Evolutionary conservation across 495 filamentous ascomycete genomes (phyloP), one percentile per base, ranked within the genome.

Genomic region (Astrothelium subdiscretum): DNA sequence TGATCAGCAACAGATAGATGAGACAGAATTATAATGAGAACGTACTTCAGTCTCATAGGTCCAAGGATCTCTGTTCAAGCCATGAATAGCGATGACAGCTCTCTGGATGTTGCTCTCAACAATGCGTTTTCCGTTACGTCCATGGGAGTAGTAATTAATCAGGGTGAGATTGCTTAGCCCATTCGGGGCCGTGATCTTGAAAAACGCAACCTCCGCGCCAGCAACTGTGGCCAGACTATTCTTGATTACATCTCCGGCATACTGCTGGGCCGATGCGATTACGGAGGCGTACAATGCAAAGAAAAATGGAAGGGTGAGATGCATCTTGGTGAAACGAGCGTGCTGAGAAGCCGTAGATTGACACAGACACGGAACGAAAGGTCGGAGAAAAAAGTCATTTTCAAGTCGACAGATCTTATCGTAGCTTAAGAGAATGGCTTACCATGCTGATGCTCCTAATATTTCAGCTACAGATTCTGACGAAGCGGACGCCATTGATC

Each of bases 71-170:
- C 64, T 15, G 32, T 57, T 42, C 15, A 62, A 38, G 22, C 66
- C 66, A 42, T 65, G 66, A 8, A 65, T 62, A 31, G 65, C 58
- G 35, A 67, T 58, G 26, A 65, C 31, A 18, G 63, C 66, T 12
- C 63, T 43, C 57, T 65, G 42, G 26, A 65, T 6, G 29, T 65
- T 43, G 51, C 32, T 38, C 15, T 26, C 26, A 13, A 60, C 60
- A 29, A 65, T 31, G 26, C 65, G 63, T 43, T 64, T 38, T 32
- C 63, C 63, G 43, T 62, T 32, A 4, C 10, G 10, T n/a, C 58
- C 43, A 31, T 54, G 54, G 48, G 60, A 58, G 57, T 42, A 42
- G 59, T 67, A 65, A 61, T 67, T 67, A 62, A 67, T 67, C 24
- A 67, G 54, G 11, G 65, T 67, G 18, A 65, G 59, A 48, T 67